Evolutionary conservation across 164 flowering plant species (phyloP), one percentile per base, ranked within the genome.

Genomic region (Umbellularia californica): DNA sequence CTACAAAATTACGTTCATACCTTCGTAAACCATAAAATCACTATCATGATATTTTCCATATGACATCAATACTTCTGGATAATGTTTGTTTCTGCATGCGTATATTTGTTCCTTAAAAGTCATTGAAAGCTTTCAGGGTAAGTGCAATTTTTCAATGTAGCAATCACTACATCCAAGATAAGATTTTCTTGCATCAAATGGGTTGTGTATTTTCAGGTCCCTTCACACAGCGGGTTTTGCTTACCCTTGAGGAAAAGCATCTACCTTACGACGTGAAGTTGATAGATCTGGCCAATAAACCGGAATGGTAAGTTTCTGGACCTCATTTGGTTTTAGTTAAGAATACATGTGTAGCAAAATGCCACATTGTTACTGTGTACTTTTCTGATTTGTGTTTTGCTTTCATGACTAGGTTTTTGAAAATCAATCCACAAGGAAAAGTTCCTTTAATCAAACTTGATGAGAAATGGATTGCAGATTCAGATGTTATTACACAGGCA

Each of bases 241-340:
- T 95, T 66, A 92, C 98, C 2, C 81, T 93, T 74, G 99, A 95
- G 87, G 98, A 90, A 81, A 93, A 95, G 79, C 89, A 91, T 80
- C 89, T 95, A 7, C 92, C 92, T 30, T 95, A 93, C 79, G 93
- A 93, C 75, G 28, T 84, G 86, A 92, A 93, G 86, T 82, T 92
- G 81, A 87, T 95, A 55, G 93, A 95, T 84, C 82, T 93, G 77
- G 71, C 73, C 24, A 91, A 89, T 78, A 95, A 95, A 84, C 99
- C 99, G 24, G 97, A 95, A 72, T 95, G 99, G 99, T 93, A 75
- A 81, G 47, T 58, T 25, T 65, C 50, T 50, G 11, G 2, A 62
- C 60, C 17, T 72, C 24, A 23, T 23, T 19, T 2, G 12, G 30
- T 33, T 55, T 4, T 28, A 67, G 47, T 15, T 17, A 28, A 33